Base-by-base conservation (phyloP, 345 rosid genomes). In the Firmiana major region DNA sequence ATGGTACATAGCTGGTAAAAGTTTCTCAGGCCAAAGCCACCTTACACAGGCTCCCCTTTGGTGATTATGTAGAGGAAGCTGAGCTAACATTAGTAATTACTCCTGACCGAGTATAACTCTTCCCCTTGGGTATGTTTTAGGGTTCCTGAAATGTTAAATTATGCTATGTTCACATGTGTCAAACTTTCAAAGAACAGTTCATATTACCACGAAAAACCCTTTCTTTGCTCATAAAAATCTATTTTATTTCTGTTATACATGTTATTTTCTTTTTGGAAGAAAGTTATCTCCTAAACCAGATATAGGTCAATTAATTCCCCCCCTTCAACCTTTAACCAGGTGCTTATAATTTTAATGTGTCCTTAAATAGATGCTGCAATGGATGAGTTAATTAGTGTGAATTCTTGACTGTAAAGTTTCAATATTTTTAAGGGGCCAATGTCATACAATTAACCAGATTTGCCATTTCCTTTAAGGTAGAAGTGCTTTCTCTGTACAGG, bases 11-110 rank as follows among this genome's bases (percentile, higher is more conserved):
- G 73, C 78, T 76, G 80, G 55, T 80, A 15, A 74, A 79, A 75
- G 48, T 80, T 85, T 86, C 79, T 85, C 98, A 93, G 98, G 94
- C 93, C 80, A 91, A 87, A 79, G 91, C 96, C 86, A 90, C 90
- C 82, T 78, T 80, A 82, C 87, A 85, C 77, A 86, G 83, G 86
- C 88, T 89, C 31, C 86, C 88, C 46, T 49, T 53, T 74, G 82
- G 79, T 82, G 91, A 84, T 82, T 80, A 64, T 75, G 24, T 71
- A 69, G 57, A 83, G 88, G 88, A 90, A 78, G 89, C 84, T 81
- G 86, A 83, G 74, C 88, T 91, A 72, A 86, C 92, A 79, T 57
- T 95, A 75, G 81, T 93, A 74, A 75, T 90, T 78, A 91, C 97
- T 66, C 84, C 87, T 79, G 98, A 95, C 84, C 98, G 93, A 90